A percentile compares a stretch with the other conserved stretches of the same genome.
phyloP scores from a whole-genome alignment of 352 stramenopile species.

The Labyrinthula sp. region DNA sequence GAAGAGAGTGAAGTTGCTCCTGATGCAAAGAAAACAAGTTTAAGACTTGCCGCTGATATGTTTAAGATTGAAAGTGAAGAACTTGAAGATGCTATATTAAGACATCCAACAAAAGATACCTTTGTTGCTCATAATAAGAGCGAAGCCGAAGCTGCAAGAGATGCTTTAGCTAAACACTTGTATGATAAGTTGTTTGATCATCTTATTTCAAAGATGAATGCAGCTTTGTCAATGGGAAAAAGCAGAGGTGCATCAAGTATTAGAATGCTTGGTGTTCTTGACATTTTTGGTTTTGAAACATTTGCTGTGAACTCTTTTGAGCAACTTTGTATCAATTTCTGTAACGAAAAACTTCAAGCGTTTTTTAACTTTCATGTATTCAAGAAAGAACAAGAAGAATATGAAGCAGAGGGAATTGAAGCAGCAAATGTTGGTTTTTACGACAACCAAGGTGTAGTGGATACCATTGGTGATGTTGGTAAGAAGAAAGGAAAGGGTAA shows the following conservation, averaged over 20 bases:
- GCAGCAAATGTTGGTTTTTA: conserved; percentile 67
- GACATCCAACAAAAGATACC: conserved; percentile 4
- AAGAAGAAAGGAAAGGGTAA: neutral
- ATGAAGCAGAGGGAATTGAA: conserved; percentile 57
- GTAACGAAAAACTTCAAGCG: conserved; percentile 70
- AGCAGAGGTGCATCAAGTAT: neutral
- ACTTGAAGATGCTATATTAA: conserved; percentile 6
- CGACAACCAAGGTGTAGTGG: conserved; percentile 60
- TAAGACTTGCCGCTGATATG: neutral
- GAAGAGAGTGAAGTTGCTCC: conserved; percentile 43
- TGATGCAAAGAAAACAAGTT: neutral
- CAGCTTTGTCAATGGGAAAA: neutral
- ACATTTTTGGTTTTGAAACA: conserved; percentile 66
- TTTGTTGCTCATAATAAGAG: conserved; percentile 27
- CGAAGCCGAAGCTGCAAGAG: conserved; percentile 47
- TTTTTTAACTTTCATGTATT: conserved; percentile 67
- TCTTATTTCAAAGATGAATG: conserved; percentile 62
- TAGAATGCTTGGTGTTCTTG: conserved; percentile 38
- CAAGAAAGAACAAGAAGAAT: conserved; percentile 57
- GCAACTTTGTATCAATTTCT: conserved; percentile 78
- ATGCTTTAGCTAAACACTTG: conserved; percentile 63
- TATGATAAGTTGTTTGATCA: conserved; percentile 63
- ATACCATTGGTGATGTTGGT: conserved; percentile 43
- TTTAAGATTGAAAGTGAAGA: neutral
- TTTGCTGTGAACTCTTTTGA: conserved; percentile 73